Evolutionary conservation across 352 stramenopile genomes (phyloP), one percentile per base, ranked within the genome.

Genomic region (Phytophthora megakarya): DNA sequence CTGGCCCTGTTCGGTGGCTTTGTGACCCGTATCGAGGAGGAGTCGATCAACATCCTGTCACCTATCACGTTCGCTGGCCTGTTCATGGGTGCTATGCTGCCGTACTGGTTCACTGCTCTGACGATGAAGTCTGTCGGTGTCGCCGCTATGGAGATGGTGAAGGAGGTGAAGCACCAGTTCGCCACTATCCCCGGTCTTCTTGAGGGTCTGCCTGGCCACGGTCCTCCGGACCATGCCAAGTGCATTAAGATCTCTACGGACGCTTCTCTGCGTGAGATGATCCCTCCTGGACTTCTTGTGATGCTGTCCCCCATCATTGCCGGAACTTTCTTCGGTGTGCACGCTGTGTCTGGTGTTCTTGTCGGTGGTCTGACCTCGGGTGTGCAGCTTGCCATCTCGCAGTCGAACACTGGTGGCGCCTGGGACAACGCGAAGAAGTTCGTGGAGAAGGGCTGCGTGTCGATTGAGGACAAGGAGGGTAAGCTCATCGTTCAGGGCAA

Each of bases 401-500:
- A 99, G 87, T 99, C 96, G 63, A 99, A 99, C 92, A 98, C 97
- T 60, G 98, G 98, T 69, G 98, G 98, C 76, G 98, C 98, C 52
- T 99, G 98, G 97, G 97, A 99, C 72, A 99, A 99, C 76, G 97
- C 97, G 50, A 99, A 99, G 88, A 99, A 99, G 87, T 99, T 98
- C 76, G 98, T 99, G 50, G 97, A 99, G 84, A 98, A 98, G 86
- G 93, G 90, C 61, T 95, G 85, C 60, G 84, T 96, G 40, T 93
- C 83, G 62, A 81, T 94, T 72, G 86, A 94, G 61, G 87, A 94
- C 87, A 96, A 96, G 84, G 85, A 94, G n/a, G 87, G 87, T 62
- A 96, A 93, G 80, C 78, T 94, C 19, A 92, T 95, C 63, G 86
- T 93, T 50, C 86, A 93, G 70, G 85, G 84, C 67, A 99, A 99